A percentile compares a stretch with the other conserved stretches of the same genome.
Evolutionary conservation across 1,139 yeast genomes (phyloP).

Genomic region (Barnettozyma hawaiiensis): DNA sequence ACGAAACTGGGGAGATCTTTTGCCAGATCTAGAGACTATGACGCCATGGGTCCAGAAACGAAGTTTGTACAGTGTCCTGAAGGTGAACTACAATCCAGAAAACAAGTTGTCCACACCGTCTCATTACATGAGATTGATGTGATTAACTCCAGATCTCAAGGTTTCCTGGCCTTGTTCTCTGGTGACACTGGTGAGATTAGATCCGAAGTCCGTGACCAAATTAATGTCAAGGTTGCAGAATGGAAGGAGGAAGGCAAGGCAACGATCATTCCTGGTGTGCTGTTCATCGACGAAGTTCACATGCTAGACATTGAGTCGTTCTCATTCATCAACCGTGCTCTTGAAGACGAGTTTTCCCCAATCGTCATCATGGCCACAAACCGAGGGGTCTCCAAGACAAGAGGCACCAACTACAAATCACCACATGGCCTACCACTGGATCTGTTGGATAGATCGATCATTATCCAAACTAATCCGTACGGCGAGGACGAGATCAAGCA

Average conservation of each 20-base stretch:
- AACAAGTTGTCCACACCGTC: constrained; percentile 93
- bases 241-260: constrained; percentile 99
- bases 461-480: constrained; percentile 79
- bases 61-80: constrained; percentile 98
- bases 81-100: constrained; percentile 94
- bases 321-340: constrained; percentile 90
- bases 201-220: constrained; percentile 94
- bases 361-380: constrained; percentile 98
- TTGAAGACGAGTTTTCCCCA: constrained; percentile 96
- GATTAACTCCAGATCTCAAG: constrained; percentile 96
- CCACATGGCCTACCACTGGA: constrained; percentile 97
- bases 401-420: constrained; percentile 90
- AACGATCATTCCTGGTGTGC: constrained; percentile 96
- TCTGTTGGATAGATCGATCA: constrained; percentile 87
- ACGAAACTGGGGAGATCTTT: constrained; percentile 93
- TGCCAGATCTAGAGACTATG: constrained; percentile 94
- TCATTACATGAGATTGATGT: constrained; percentile 97
- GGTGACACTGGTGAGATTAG: constrained; percentile 98
- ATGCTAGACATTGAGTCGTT: constrained; percentile 98
- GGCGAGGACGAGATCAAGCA: constrained; percentile 77
- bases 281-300: constrained; percentile 97
- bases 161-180: constrained; percentile 89
- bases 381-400: constrained; percentile 84
- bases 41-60: constrained; percentile 99
- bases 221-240: constrained; percentile 93